Conservation (phyloP, 2,329 filamentous ascomycete species). For the Ceratocystis cacaofunesta region DNA sequence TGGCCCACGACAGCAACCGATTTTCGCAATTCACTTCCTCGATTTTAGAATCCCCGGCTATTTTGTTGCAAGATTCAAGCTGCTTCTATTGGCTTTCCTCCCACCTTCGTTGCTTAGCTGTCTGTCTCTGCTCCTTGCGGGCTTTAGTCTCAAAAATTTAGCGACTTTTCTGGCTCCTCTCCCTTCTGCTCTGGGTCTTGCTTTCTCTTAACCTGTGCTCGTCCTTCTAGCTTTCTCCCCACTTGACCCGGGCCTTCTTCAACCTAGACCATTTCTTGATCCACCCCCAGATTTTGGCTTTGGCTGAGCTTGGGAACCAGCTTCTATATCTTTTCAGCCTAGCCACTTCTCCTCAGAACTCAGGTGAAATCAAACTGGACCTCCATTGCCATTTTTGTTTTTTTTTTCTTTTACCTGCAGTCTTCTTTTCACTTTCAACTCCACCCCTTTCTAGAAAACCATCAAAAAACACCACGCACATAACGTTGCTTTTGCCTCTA, state of each 20-base stretch:
- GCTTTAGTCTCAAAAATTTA: background rate
- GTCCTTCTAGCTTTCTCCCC: background rate
- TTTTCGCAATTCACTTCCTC: background rate
- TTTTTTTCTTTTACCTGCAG: background rate
- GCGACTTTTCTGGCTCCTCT: background rate
- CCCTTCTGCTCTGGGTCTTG: background rate
- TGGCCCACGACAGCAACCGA: background rate
- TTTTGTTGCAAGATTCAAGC: background rate
- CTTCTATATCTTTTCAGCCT: background rate
- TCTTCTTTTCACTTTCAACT: background rate
- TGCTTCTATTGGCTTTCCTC: background rate
- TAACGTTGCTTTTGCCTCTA: background rate
- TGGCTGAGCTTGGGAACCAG: background rate
- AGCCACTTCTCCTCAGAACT: background rate
- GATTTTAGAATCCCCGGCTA: background rate
- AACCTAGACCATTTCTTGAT: constrained; percentile 2
- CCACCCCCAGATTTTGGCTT: constrained; percentile 9
- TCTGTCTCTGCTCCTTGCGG: background rate
- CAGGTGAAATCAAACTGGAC: background rate
- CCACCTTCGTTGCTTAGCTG: background rate
- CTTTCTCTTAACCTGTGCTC: background rate
- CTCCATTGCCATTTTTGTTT: background rate
- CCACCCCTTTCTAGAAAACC: background rate
- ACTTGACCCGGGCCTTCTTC: constrained; percentile 3
- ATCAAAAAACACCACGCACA: background rate